phyloP scores from a whole-genome alignment of 139 green algal genomes.

The Marvania coccoides region DNA sequence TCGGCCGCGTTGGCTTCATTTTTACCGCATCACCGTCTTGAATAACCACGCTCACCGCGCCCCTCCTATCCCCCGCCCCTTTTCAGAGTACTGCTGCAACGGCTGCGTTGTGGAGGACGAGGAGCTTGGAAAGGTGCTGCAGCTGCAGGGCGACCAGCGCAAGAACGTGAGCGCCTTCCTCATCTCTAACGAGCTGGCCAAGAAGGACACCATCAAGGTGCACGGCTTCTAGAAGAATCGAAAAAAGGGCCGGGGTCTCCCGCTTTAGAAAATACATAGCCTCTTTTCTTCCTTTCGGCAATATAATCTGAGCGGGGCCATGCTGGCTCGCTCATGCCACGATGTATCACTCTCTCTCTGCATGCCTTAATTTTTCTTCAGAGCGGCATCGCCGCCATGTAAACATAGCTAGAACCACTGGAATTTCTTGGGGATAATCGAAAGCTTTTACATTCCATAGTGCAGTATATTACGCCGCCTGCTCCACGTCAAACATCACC shows the following conservation, averaged over 20 bases:
- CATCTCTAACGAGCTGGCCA: constrained; percentile 79
- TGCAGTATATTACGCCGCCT: too few species aligned
- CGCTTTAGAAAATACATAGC: background rate
- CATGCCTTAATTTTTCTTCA: too few species aligned
- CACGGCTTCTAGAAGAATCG: constrained; percentile 85
- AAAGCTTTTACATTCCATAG: background rate
- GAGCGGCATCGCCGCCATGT: too few species aligned
- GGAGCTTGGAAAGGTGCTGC: constrained; percentile 90
- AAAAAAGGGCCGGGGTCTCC: background rate
- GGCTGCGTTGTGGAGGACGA: constrained; percentile 94
- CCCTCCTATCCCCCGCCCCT: background rate
- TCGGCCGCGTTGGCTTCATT: background rate
- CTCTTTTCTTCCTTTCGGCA: too few species aligned
- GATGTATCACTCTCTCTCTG: too few species aligned
- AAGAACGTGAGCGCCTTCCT: constrained; percentile 97
- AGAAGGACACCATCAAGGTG: constrained; percentile 98
- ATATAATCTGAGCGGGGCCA: too few species aligned
- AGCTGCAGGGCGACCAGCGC: constrained; percentile 98
- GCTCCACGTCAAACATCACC: constrained; percentile 41
- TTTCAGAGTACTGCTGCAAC: constrained; percentile 97
- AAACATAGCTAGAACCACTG: background rate
- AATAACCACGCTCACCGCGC: background rate
- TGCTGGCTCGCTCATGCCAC: too few species aligned
- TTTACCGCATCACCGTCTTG: background rate
- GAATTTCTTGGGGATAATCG: background rate